Evolutionary conservation across 257 asterid genomes (phyloP), one percentile per base, ranked within the genome.

Genomic region (Datura wrightii): DNA sequence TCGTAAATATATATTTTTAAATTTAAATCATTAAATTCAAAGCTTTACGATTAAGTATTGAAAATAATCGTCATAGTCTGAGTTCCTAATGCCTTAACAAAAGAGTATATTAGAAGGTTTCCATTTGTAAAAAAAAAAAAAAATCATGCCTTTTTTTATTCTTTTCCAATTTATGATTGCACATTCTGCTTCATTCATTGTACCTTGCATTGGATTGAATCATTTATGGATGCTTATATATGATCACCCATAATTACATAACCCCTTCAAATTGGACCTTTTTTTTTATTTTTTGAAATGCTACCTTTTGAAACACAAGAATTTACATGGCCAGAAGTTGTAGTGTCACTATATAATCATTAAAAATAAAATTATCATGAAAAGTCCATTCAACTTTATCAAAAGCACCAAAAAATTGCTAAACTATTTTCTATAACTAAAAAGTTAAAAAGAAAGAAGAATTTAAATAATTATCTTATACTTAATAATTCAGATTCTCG

Each of bases 281-380:
- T 53, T 44, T 63, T 5, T 71, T 48, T 41, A 42, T 44, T 63
- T 5, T 71, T 39, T 2, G 1, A 39, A 36, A 24, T 58, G 66
- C 66, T 6, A 37, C 65, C 34, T 70, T 79, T 37, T 54, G 7
- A 5, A 44, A 60, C 69, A 55, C 52, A 63, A 10, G 34, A 53
- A 82, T 69, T 42, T 52, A 31, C 50, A 76, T 48, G 69, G 84
- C 76, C 82, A 60, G 52, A 70, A n/a, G 36, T 59, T 65, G 81
- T 59, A 24, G 62, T 52, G 83, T 56, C 56, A 85, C 76, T n/a
- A 9, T 69, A 54, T 5, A 5, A 18, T 56, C 76, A 59, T 83
- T 74, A 54, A 50, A 3, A 50, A 50, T 24, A 50, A 50, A 50
- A 7, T 15, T 5, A 54, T 54, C 11, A 48, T 48, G 54, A 8